A percentile compares a stretch with the other conserved stretches of the same genome.
These are phyloP conservation scores for Fusarium tuaranense DNA, from an alignment of 2,329 filamentous ascomycete genomes.

Conservation along the genomic window DNA sequence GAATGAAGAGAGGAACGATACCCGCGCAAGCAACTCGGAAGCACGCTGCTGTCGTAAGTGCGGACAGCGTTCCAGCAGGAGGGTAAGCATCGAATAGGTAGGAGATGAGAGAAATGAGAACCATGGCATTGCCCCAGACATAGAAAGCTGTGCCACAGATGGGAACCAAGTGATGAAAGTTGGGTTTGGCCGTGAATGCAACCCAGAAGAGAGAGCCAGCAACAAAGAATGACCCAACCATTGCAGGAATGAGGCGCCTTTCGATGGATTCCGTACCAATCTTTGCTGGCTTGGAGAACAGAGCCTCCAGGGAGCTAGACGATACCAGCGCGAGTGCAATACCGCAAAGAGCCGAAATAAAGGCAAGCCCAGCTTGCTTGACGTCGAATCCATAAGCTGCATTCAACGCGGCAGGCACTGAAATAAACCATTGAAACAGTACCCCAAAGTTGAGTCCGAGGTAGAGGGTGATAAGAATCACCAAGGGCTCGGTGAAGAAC, in stretches of 20 bases:
- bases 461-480: slow-evolving; percentile 5
- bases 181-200: slow-evolving; percentile 8
- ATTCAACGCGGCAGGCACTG: slow-evolving; percentile 6
- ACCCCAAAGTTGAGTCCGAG: slow-evolving; percentile 17
- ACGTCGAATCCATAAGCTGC: slow-evolving; percentile 6
- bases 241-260: slow-evolving; percentile 12
- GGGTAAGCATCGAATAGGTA: slow-evolving; percentile 17
- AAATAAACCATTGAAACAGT: slow-evolving; percentile 15
- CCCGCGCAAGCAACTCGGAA: slow-evolving; percentile 9
- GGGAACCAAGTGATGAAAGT: slow-evolving; percentile 10
- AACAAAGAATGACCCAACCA: slow-evolving; percentile 13
- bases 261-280: slow-evolving; percentile 3
- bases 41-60: slow-evolving; percentile 7
- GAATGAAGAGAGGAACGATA: slow-evolving; percentile 14
- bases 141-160: slow-evolving; percentile 15
- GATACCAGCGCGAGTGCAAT: not conserved
- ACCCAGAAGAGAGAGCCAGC: slow-evolving; percentile 18
- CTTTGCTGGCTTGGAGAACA: not conserved
- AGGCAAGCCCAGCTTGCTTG: slow-evolving; percentile 6
- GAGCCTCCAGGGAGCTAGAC: slow-evolving; percentile 8
- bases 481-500: slow-evolving; percentile 13
- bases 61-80: slow-evolving; percentile 9
- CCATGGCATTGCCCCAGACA: slow-evolving; percentile 16
- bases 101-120: slow-evolving; percentile 8
- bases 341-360: slow-evolving; percentile 1